Percentiles rank a stretch among this genome's conserved stretches.
Evolutionary conservation across 352 stramenopile species (phyloP).

Genomic region (Phytophthora europaea): DNA sequence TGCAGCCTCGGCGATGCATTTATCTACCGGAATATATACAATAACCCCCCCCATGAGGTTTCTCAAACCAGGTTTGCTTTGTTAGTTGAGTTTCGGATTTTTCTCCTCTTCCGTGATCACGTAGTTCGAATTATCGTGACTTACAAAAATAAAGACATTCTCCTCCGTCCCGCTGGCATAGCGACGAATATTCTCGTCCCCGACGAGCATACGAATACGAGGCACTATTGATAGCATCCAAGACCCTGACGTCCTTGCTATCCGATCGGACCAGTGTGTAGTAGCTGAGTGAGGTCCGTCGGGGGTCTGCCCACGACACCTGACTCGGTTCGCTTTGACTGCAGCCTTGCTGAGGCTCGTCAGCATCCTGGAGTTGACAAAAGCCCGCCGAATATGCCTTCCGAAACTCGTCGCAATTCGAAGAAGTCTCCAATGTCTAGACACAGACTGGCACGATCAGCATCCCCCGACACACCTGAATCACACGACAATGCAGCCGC

Average conservation of each 20-base stretch:
- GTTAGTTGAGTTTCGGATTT: background rate
- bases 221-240: conserved; percentile 28
- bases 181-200: conserved; percentile 1
- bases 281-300: background rate
- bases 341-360: background rate
- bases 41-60: no score
- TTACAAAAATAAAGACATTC: conserved; percentile 16
- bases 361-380: background rate
- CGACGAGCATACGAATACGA: background rate
- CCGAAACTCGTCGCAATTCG: conserved; percentile 8
- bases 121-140: background rate
- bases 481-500: background rate
- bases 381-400: conserved; percentile 13
- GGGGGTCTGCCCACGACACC: background rate
- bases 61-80: background rate
- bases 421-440: conserved; percentile 2
- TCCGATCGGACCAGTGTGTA: background rate
- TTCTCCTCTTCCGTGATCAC: background rate
- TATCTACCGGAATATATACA: no score
- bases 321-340: background rate
- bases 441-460: conserved; percentile 9
- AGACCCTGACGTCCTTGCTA: background rate
- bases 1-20: background rate
- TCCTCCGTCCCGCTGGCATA: background rate
- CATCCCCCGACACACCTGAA: conserved; percentile 16